Percentiles rank a stretch among this genome's conserved stretches.
Evolutionary conservation across 148 eudicot genomes (phyloP).

Genomic region (Rhododendron molle): DNA sequence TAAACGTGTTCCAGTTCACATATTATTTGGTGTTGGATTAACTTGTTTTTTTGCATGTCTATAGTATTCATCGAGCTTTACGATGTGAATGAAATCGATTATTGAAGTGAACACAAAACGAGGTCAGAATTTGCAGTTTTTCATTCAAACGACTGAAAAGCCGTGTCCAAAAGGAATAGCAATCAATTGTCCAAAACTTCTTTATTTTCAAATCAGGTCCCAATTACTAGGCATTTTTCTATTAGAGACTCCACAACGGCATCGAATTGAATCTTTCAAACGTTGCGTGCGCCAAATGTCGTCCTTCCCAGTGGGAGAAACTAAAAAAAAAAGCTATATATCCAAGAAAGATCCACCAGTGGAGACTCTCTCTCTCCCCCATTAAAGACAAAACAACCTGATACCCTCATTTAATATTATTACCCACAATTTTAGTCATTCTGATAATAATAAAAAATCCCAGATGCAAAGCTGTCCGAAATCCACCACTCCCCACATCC

Average conservation of each 20-base stretch:
- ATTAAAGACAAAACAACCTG: not conserved
- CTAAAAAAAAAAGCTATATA: not conserved
- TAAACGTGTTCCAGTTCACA: not conserved
- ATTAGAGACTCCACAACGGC: not conserved
- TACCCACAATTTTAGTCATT: not conserved
- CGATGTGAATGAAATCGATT: too few relatives aligned
- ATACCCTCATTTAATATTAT: not conserved
- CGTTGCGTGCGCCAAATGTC: conserved; percentile 11
- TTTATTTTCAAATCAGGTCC: not conserved
- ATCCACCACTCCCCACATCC: not conserved
- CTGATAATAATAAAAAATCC: not conserved
- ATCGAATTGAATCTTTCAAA: not conserved
- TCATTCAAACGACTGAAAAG: not conserved
- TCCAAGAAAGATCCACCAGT: not conserved
- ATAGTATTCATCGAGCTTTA: too few relatives aligned
- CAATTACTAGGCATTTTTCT: not conserved
- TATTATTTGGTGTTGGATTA: not conserved
- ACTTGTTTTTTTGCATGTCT: not conserved
- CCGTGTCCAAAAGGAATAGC: not conserved
- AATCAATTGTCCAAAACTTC: not conserved
- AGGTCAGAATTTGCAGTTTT: too few relatives aligned
- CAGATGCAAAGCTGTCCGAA: not conserved
- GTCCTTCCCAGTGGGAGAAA: not conserved
- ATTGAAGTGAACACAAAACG: not conserved
- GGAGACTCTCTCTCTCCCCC: not conserved